Conservation (phyloP, 2,329 filamentous ascomycete genomes). For the Pseudonectria buxi region DNA sequence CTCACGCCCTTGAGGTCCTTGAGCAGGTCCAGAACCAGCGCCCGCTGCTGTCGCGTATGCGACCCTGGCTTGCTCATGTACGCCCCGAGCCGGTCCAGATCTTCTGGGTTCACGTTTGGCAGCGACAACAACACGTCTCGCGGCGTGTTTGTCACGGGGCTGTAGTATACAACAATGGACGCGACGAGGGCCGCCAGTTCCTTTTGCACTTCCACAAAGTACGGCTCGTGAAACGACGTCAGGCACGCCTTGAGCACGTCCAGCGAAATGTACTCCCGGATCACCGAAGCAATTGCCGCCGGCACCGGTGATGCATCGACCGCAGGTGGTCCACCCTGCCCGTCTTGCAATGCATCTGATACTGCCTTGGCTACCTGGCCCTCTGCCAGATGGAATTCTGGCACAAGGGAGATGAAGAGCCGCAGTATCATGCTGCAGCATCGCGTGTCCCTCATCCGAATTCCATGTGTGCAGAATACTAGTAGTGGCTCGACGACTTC, state of each 20-base stretch:
- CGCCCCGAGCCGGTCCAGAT: slow-evolving; percentile 58
- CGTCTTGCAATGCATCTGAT: slow-evolving; percentile 19
- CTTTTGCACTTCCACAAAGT: slow-evolving; percentile 94
- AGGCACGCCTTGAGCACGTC: slow-evolving; percentile 88
- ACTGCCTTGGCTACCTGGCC: slow-evolving; percentile 20
- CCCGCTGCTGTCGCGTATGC: slow-evolving; percentile 69
- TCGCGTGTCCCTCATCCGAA: slow-evolving; percentile 82
- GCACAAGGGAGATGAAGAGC: slow-evolving; percentile 78
- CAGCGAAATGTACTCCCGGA: slow-evolving; percentile 83
- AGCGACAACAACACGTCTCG: slow-evolving; percentile 69
- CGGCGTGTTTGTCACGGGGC: slow-evolving; percentile 61
- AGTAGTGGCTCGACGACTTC: slow-evolving; percentile 81
- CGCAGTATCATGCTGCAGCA: slow-evolving; percentile 81
- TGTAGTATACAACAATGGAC: slow-evolving; percentile 73
- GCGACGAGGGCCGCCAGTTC: slow-evolving; percentile 86
- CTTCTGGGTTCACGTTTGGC: slow-evolving; percentile 64
- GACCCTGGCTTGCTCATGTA: slow-evolving; percentile 52
- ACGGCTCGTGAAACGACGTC: slow-evolving; percentile 84
- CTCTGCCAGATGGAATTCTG: slow-evolving; percentile 64
- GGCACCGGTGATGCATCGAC: slow-evolving; percentile 42
- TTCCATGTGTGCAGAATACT: slow-evolving; percentile 83
- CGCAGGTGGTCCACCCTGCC: slow-evolving; percentile 13
- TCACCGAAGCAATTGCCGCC: slow-evolving; percentile 51
- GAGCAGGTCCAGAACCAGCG: slow-evolving; percentile 74
- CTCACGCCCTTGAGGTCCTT: slow-evolving; percentile 84